Evolutionary conservation across 805 yeast species (phyloP).

Genomic region (Schizosaccharomyces osmophilus): DNA sequence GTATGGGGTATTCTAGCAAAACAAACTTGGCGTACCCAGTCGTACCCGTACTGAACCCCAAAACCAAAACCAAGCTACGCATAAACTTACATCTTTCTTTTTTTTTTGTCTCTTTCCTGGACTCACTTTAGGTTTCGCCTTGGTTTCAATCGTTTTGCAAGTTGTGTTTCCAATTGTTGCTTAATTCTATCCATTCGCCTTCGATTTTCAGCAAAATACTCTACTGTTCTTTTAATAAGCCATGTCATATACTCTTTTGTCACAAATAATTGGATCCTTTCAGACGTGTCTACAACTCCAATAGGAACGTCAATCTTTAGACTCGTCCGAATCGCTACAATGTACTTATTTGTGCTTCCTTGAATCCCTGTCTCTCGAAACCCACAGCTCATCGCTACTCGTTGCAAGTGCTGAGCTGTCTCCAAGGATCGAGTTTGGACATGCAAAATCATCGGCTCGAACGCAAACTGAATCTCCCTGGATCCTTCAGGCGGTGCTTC

Average conservation of each 20-base stretch:
- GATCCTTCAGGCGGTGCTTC: not conserved
- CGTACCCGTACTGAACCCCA: no score
- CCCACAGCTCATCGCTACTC: slow-evolving; percentile 60
- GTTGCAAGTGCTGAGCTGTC: slow-evolving; percentile 36
- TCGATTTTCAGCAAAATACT: slow-evolving; percentile 42
- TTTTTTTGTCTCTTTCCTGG: not conserved
- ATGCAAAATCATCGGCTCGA: slow-evolving; percentile 67
- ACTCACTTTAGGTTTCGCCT: not conserved
- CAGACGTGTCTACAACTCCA: slow-evolving; percentile 18
- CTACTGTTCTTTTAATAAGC: slow-evolving; percentile 20
- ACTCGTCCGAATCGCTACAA: slow-evolving; percentile 55
- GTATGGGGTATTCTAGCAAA: no score
- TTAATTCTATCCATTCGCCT: slow-evolving; percentile 21
- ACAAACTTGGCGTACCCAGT: no score
- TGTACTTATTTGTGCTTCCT: slow-evolving; percentile 19
- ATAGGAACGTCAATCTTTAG: slow-evolving; percentile 57
- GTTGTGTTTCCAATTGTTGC: slow-evolving; percentile 1
- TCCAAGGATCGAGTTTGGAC: slow-evolving; percentile 45
- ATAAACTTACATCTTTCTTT: not conserved
- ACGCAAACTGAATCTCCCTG: slow-evolving; percentile 34
- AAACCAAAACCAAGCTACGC: no score
- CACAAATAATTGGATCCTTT: slow-evolving; percentile 5
- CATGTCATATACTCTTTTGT: not conserved
- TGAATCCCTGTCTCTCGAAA: slow-evolving; percentile 77
- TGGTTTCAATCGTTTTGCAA: not conserved